These are phyloP conservation scores for Colletotrichum sidae DNA, from an alignment of 2,329 filamentous ascomycete genomes.

Conservation along the genomic window DNA sequence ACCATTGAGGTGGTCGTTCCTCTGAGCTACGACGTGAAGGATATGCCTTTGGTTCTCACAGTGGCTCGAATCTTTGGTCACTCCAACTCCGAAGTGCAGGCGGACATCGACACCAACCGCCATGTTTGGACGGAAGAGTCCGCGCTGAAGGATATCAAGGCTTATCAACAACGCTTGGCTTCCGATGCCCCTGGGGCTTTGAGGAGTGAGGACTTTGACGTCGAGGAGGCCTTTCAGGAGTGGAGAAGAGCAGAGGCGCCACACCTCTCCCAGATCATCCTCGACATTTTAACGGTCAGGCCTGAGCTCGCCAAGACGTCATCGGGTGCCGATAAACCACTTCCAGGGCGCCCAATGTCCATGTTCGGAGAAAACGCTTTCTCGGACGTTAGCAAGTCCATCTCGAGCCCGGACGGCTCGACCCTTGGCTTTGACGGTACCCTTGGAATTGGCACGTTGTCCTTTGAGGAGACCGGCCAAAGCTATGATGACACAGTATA, in stretches of 20 bases:
- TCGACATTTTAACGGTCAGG: slow-evolving; percentile 87
- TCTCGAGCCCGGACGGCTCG: slow-evolving; percentile 59
- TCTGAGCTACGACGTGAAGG: slow-evolving; percentile 91
- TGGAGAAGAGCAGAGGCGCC: slow-evolving; percentile 94
- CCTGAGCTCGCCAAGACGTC: slow-evolving; percentile 86
- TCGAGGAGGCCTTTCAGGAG: slow-evolving; percentile 85
- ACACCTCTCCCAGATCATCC: slow-evolving; percentile 92
- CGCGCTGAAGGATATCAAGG: slow-evolving; percentile 90
- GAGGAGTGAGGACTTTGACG: slow-evolving; percentile 86
- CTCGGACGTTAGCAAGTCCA: slow-evolving; percentile 63
- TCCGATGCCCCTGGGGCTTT: slow-evolving; percentile 83
- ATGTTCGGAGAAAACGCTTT: slow-evolving; percentile 62
- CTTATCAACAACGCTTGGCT: slow-evolving; percentile 90
- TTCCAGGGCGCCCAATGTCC: slow-evolving; percentile 57
- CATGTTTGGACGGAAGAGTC: slow-evolving; percentile 90
- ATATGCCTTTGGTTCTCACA: slow-evolving; percentile 92
- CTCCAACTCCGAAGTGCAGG: slow-evolving; percentile 82
- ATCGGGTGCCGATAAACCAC: slow-evolving; percentile 59
- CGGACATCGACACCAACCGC: slow-evolving; percentile 86
- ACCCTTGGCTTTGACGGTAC: slow-evolving; percentile 71
- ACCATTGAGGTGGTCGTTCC: slow-evolving; percentile 86
- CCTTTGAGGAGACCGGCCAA: slow-evolving; percentile 66
- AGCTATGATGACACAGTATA: slow-evolving; percentile 76
- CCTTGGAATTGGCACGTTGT: slow-evolving; percentile 74
- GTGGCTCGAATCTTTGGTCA: slow-evolving; percentile 90